Evolutionary conservation across 2,329 filamentous ascomycete genomes (phyloP), one percentile per base, ranked within the genome.

Genomic region (Harringtonia lauricola): DNA sequence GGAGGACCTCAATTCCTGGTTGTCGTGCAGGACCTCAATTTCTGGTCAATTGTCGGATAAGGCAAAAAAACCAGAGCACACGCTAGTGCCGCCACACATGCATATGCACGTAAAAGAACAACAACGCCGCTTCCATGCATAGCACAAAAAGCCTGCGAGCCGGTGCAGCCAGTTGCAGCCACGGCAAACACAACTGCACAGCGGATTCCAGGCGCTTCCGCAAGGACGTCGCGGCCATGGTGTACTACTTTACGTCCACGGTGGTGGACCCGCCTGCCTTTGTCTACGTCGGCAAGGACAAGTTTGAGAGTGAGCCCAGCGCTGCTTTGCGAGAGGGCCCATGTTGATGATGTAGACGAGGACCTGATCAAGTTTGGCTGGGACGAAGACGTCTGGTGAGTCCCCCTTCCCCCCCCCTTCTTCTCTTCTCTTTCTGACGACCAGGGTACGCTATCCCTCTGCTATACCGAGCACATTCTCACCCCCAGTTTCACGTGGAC

Each of bases 221-320:
- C 24, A 10, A 26, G 24, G 24, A 26, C 24, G 24, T 26, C 24
- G 24, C 24, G 9, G 15, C 15, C 13, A 54, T 98, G 92, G 92
- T 98, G 38, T 95, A 85, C 67, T 96, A 96, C 64, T 96, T 92
- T 63, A 92, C 81, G 1, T 96, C 90, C 22, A 90, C 77, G 49
- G 79, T 80, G 35, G 86, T 94, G 33, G 73, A 81, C 13, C 90
- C 92, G 2, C 61, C 87, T 28, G 90, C 87, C 35, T 89, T 83
- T 60, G 80, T 98, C 58, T 98, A 98, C 61, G 87, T 95, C 47
- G 92, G 92, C 64, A 98, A 96, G 65, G 92, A 98, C 71, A 98
- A 98, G 68, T 89, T 92, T 55, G 92, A 98, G 71, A 98, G 92
- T 95, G 30, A 17, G 42, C 21, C 8, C 9, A 5, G 12, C 17